Conservation (phyloP, 208 protist genomes). For the Leishmania aethiopica region DNA sequence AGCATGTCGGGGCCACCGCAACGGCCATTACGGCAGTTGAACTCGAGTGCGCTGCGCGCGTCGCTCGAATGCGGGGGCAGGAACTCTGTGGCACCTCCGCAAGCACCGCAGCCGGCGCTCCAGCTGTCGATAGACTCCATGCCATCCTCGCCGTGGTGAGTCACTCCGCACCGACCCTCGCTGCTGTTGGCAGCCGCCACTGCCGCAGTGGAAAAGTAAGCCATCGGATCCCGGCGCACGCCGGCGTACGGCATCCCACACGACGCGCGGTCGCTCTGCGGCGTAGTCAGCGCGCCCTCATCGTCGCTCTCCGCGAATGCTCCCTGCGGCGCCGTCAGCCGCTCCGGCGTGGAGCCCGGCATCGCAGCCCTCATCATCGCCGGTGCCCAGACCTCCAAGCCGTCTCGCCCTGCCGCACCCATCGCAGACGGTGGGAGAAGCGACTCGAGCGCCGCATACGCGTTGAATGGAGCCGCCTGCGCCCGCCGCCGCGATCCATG, state of each 20-base stretch:
- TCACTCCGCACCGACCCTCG: neutral
- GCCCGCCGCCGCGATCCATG: conserved; percentile 1
- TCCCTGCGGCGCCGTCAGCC: conserved; percentile 15
- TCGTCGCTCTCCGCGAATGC: conserved; percentile 54
- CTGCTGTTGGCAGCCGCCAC: neutral
- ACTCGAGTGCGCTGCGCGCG: neutral
- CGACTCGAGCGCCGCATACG: conserved; percentile 12
- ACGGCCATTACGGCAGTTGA: conserved; percentile 8
- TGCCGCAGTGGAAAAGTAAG: conserved; percentile 28
- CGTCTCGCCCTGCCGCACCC: neutral
- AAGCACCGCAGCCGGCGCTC: neutral
- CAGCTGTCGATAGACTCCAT: neutral
- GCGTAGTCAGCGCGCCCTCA: conserved; percentile 24
- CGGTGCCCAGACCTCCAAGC: conserved; percentile 7
- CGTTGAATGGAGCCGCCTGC: conserved; percentile 5
- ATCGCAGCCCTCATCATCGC: conserved; percentile 8
- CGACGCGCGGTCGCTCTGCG: conserved; percentile 7
- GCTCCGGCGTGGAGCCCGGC: conserved; percentile 19
- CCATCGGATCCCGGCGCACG: conserved; percentile 24
- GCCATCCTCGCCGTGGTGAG: neutral
- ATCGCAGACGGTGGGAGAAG: conserved; percentile 11
- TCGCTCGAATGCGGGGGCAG: neutral
- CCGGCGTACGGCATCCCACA: conserved; percentile 1
- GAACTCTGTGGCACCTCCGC: neutral
- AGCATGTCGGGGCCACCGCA: conserved; percentile 20